Percentiles rank a stretch among this genome's conserved stretches.
Evolutionary conservation across 2,329 filamentous ascomycete species (phyloP).

Genomic region (Xylariaceae sp.): DNA sequence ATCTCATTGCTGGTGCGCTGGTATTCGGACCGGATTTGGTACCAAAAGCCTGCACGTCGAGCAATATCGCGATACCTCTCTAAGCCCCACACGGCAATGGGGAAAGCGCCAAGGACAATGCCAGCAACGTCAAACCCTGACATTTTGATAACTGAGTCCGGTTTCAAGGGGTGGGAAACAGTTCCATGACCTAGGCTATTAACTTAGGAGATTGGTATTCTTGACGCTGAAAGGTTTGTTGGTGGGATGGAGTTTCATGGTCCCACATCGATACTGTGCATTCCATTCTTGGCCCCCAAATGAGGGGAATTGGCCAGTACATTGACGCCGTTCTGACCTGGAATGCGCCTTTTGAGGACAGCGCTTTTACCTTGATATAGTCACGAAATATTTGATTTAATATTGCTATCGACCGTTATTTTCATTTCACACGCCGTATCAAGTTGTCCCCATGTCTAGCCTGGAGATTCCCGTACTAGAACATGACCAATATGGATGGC

Average conservation of each 20-base stretch:
- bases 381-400: background rate
- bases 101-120: conserved; percentile 21
- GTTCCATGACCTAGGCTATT: background rate
- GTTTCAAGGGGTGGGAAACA: background rate
- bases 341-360: no score
- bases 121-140: conserved; percentile 23
- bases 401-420: background rate
- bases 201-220: background rate
- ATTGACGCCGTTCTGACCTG: no score
- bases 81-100: conserved; percentile 18
- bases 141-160: conserved; percentile 9
- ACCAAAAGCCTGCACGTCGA: conserved; percentile 14
- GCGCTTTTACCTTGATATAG: no score
- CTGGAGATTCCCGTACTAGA: background rate
- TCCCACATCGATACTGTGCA: background rate
- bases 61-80: conserved; percentile 18
- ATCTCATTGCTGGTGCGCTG: conserved; percentile 14
- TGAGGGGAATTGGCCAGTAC: background rate
- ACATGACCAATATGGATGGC: background rate
- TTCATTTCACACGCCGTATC: background rate
- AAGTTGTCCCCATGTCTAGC: background rate
- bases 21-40: conserved; percentile 18
- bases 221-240: background rate
- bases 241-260: background rate
- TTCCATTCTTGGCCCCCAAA: background rate